Base-by-base conservation (phyloP, 169 alveolate genomes). In the Plasmodium gaboni region DNA sequence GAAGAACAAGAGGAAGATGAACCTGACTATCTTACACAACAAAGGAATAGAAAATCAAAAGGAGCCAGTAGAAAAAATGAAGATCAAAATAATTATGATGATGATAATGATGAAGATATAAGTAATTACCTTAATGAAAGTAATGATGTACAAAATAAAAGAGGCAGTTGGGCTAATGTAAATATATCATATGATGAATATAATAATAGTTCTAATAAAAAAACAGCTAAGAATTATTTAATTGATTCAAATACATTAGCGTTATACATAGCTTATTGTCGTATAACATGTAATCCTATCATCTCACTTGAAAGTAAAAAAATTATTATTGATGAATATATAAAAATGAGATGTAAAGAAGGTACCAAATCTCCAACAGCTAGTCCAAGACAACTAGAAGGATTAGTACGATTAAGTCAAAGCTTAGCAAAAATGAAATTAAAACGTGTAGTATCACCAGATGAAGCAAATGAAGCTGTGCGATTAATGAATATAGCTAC, bases 401-500 rank as follows among this genome's bases (percentile, higher is more conserved):
- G 99, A 0, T 89, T 98, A 70, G 98, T 99, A 51, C 94, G 99
- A 50, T 91, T 98, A 38, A 92, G 99, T n/a, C 99, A 98, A 93
- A 97, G 99, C 2, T 88, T 97, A 24, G 99, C 99, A 8, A 97
- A 96, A 96, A 96, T 98, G 98, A 95, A 98, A 93, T 95, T 98
- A 50, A 89, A 97, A 24, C 93, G 95, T 44, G 92, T 86, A 74
- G 99, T 98, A 19, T 92, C 93, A 68, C 94, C 89, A 68, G 94
- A 92, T 13, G 99, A 99, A 92, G 99, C 98, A 1, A 97, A 95
- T 28, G 99, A 98, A 94, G 99, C 99, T 0, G 97, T 97, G 10
- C 93, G 99, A 59, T 94, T 99, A 57, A 98, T 98, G 96, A 98
- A 97, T 94, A 98, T 97, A 26, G 99, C 99, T 24, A 98, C 99